phyloP scores from a whole-genome alignment of 176 grass and related monocot genomes.

The Themeda triandra region DNA sequence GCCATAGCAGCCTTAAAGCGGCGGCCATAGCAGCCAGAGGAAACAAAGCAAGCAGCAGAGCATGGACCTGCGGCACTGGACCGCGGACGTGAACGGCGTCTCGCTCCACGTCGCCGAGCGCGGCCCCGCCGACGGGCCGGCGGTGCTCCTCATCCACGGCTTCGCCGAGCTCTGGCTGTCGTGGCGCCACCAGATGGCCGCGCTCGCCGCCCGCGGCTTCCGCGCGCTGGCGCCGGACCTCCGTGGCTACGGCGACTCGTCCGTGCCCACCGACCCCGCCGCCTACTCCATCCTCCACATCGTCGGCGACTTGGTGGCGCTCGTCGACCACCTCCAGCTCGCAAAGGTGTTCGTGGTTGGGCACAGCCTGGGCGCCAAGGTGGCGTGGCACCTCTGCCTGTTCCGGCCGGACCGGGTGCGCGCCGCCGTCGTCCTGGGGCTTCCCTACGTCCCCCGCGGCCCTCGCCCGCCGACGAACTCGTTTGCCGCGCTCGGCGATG shows the following conservation, averaged over 20 bases:
- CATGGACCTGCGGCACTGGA: slow-evolving; percentile 28
- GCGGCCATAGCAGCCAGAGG: no score
- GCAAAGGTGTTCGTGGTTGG: slow-evolving; percentile 56
- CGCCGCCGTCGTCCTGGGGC: background rate
- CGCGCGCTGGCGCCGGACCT: slow-evolving; percentile 58
- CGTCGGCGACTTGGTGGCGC: slow-evolving; percentile 48
- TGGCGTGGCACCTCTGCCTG: slow-evolving; percentile 59
- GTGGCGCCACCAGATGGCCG: slow-evolving; percentile 57
- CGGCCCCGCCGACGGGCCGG: slow-evolving; percentile 20
- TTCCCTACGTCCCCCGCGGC: no score
- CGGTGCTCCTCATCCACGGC: slow-evolving; percentile 61
- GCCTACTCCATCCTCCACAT: slow-evolving; percentile 46
- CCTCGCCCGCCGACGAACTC: no score
- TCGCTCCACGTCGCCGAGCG: background rate
- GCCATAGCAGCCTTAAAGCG: no score
- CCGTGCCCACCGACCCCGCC: slow-evolving; percentile 23
- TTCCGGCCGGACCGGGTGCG: slow-evolving; percentile 57
- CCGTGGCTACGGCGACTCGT: slow-evolving; percentile 53
- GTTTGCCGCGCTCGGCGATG: no score
- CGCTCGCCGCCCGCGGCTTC: slow-evolving; percentile 43
- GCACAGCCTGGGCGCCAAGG: slow-evolving; percentile 47
- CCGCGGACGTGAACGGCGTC: no score
- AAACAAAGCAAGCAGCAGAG: slow-evolving; percentile 1
- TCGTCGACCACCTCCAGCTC: slow-evolving; percentile 44
- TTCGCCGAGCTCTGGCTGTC: slow-evolving; percentile 73